phyloP scores from a whole-genome alignment of 2,329 filamentous ascomycete species.

The Dactylellina sp. region DNA sequence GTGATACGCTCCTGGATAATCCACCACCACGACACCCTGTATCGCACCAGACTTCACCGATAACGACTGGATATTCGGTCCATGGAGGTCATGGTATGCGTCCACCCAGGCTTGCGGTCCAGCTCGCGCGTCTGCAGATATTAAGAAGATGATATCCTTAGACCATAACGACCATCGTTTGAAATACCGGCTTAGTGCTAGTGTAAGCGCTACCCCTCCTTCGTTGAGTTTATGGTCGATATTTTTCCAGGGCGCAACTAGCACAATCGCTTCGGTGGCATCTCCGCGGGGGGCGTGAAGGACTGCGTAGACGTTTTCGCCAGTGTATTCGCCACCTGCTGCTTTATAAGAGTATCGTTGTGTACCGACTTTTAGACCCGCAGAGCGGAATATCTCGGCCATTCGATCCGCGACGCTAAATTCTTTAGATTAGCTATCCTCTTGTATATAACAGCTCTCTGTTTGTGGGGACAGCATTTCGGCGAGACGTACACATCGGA shows the following conservation, averaged over 20 bases:
- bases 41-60: slow-evolving; percentile 92
- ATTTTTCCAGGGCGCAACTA: slow-evolving; percentile 89
- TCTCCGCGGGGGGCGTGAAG: slow-evolving; percentile 93
- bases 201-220: slow-evolving; percentile 84
- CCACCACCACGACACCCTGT: slow-evolving; percentile 91
- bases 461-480: not conserved
- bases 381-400: slow-evolving; percentile 78
- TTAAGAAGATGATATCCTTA: slow-evolving; percentile 94
- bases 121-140: slow-evolving; percentile 87
- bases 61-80: slow-evolving; percentile 77
- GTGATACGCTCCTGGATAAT: slow-evolving; percentile 82
- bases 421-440: slow-evolving; percentile 48
- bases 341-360: slow-evolving; percentile 89
- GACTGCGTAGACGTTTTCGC: slow-evolving; percentile 93
- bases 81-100: slow-evolving; percentile 92
- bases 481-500: slow-evolving; percentile 45
- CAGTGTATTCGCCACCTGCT: slow-evolving; percentile 77
- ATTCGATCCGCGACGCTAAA: slow-evolving; percentile 74
- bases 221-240: slow-evolving; percentile 81
- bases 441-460: not conserved
- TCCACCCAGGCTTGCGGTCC: slow-evolving; percentile 97
- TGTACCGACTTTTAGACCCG: slow-evolving; percentile 85
- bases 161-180: slow-evolving; percentile 98
- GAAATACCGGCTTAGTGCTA: slow-evolving; percentile 93
- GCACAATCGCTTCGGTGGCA: slow-evolving; percentile 94